A percentile compares a stretch with the other conserved stretches of the same genome.
These are phyloP conservation scores for Seiridium unicorne DNA, from an alignment of 2,329 filamentous ascomycete genomes.

Conservation along the genomic window DNA sequence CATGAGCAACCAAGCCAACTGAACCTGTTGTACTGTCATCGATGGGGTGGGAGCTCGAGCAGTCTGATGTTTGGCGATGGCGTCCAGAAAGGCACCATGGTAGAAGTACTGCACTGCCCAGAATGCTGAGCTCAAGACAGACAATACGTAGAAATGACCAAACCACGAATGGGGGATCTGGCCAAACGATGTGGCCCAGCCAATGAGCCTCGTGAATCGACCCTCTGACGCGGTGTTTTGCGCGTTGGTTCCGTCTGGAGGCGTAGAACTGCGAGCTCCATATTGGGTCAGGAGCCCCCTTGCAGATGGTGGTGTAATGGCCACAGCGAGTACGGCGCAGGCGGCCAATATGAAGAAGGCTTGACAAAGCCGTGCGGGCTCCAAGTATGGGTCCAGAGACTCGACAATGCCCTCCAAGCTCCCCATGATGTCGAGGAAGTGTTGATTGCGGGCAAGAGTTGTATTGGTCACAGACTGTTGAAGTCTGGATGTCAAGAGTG, in stretches of 20 bases:
- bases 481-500: no score
- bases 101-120: constrained; percentile 67
- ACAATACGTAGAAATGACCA: constrained; percentile 78
- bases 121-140: constrained; percentile 66
- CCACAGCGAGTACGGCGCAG: constrained; percentile 37
- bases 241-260: background rate
- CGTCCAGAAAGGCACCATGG: constrained; percentile 51
- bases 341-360: constrained; percentile 44
- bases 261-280: constrained; percentile 39
- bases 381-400: constrained; percentile 10
- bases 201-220: constrained; percentile 25
- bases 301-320: constrained; percentile 42
- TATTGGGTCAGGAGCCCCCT: constrained; percentile 47
- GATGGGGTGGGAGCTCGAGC: constrained; percentile 26
- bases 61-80: constrained; percentile 39
- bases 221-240: constrained; percentile 8
- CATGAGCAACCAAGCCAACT: constrained; percentile 71
- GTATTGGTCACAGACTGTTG: background rate
- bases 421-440: background rate
- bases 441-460: background rate
- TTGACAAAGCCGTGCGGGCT: constrained; percentile 37
- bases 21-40: constrained; percentile 62
- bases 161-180: constrained; percentile 89
- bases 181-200: constrained; percentile 35
- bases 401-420: background rate